Base-by-base conservation (phyloP, 1,284 basidiomycete genomes). In the Cryptococcus jaspeensis region DNA sequence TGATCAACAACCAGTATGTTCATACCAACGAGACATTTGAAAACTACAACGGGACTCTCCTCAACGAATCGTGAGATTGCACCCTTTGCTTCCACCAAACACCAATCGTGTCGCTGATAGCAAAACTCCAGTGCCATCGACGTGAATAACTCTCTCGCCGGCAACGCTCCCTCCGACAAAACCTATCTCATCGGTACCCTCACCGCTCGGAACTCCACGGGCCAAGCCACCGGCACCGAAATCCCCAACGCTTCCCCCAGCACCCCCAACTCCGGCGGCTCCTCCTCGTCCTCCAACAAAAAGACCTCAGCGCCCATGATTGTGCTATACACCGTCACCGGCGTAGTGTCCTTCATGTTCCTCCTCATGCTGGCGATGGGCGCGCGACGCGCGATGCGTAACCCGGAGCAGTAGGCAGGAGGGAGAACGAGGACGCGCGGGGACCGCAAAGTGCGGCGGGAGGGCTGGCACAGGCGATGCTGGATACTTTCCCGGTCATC, bases 401-500 rank as follows among this genome's bases (percentile, higher is more conserved):
- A 94, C 74, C 92, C 92, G n/a, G 92, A 94, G 66, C 84, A 90
- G 49, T 95, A 95, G 91, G 92, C 8, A 87, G 89, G 20, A 81
- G 89, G 13, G 70, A 70, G n/a, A 63, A 63, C 18, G 81, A 76
- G 7, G 81, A 79, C 7, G 70, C 76, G 20, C 75, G 80, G 43
- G 64, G 67, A n/a, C 61, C 69, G 0, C 88, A 90, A 72, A 87
- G 85, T 54, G 84, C 89, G 7, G 87, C 90, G 0, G 80, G 84
- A 41, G 90, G 92, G 1, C 81, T 96, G 49, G 88, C 89, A 0
- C 86, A 89, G 35, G 92, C 93, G 25, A 92, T 96, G 54, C 80
- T 96, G 53, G 92, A 96, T 69, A 95, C 92, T 0, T 96, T 96
- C 80, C 92, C 92, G 1, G 80, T 95, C 56, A 87, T 94, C 76